phyloP scores from a whole-genome alignment of 1,139 yeast species.

The Scheffersomyces insectosa region DNA sequence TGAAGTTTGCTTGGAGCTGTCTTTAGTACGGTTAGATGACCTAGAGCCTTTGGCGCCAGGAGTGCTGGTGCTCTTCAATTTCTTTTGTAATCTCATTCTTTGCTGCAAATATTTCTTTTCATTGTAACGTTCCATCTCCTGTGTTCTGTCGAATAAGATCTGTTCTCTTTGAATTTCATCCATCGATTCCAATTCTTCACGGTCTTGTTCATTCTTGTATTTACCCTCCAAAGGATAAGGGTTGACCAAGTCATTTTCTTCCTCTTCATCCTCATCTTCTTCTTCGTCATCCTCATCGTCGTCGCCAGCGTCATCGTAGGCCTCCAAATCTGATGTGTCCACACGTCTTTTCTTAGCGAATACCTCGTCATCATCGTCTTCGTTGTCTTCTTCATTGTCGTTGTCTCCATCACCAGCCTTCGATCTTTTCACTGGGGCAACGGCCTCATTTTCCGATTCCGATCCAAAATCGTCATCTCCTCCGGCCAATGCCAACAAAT shows the following conservation, averaged over 20 bases:
- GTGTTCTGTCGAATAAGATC: constrained; percentile 86
- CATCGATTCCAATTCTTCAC: constrained; percentile 63
- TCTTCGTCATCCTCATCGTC: constrained; percentile 35
- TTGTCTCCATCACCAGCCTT: constrained; percentile 13
- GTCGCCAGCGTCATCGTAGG: constrained; percentile 37
- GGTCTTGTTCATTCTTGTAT: constrained; percentile 80
- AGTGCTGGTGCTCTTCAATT: constrained; percentile 29
- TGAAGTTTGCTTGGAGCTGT: constrained; percentile 24
- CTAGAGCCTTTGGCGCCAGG: constrained; percentile 28
- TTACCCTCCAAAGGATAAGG: constrained; percentile 96
- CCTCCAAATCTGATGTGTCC: constrained; percentile 14
- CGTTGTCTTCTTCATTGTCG: constrained; percentile 18
- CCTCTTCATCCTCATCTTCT: constrained; percentile 24
- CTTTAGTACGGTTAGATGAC: constrained; percentile 21
- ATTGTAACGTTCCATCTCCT: constrained; percentile 82
- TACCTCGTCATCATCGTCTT: constrained; percentile 22
- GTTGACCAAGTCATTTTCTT: constrained; percentile 43
- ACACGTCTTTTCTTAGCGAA: constrained; percentile 12
- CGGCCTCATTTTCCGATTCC: constrained; percentile 31
- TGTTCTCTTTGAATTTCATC: constrained; percentile 93
- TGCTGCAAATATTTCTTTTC: constrained; percentile 82
- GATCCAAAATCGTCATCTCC: constrained; percentile 46
- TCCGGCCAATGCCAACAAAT: constrained; percentile 88
- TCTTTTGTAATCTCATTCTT: constrained; percentile 61
- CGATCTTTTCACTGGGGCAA: constrained; percentile 15